A percentile compares a stretch with the other conserved stretches of the same genome.
Evolutionary conservation across 2,329 filamentous ascomycete genomes (phyloP).

Genomic region (Botrytis tulipae): DNA sequence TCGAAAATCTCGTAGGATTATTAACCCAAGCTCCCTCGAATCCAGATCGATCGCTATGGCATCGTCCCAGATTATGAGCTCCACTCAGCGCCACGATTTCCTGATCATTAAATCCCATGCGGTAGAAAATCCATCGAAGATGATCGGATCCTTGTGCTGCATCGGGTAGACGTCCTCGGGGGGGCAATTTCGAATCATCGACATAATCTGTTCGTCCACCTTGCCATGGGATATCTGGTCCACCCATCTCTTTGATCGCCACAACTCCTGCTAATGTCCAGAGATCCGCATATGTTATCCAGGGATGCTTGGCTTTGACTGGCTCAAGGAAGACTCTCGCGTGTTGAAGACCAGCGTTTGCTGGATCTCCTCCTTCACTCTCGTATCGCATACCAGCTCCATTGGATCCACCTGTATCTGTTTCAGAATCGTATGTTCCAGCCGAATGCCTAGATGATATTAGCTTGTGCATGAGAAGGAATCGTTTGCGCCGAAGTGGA

Average conservation of each 20-base stretch:
- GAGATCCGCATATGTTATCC: slow-evolving; percentile 65
- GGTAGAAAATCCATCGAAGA: slow-evolving; percentile 54
- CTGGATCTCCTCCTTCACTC: slow-evolving; percentile 60
- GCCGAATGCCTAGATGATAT: slow-evolving; percentile 53
- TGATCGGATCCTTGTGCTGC: slow-evolving; percentile 54
- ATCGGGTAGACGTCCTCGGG: slow-evolving; percentile 56
- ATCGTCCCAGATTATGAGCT: slow-evolving; percentile 56
- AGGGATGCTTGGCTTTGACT: slow-evolving; percentile 56
- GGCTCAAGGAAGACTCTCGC: slow-evolving; percentile 63
- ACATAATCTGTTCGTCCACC: slow-evolving; percentile 60
- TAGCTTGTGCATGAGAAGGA: background rate
- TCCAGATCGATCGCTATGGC: slow-evolving; percentile 54
- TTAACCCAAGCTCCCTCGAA: slow-evolving; percentile 60
- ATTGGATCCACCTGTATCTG: slow-evolving; percentile 62
- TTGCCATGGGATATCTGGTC: slow-evolving; percentile 55
- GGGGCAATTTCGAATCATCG: slow-evolving; percentile 58
- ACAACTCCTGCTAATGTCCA: slow-evolving; percentile 62
- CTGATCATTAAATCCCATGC: slow-evolving; percentile 60
- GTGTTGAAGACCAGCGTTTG: slow-evolving; percentile 63
- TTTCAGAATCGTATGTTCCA: slow-evolving; percentile 58
- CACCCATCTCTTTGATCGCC: slow-evolving; percentile 59
- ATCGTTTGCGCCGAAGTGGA: background rate
- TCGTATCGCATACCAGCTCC: slow-evolving; percentile 67
- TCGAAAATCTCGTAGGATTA: slow-evolving; percentile 57
- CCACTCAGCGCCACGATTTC: slow-evolving; percentile 57